Percentiles rank a stretch among this genome's conserved stretches.
Evolutionary conservation across 768 basidiomycete genomes (phyloP).

Genomic region (Trametes sanguinea): DNA sequence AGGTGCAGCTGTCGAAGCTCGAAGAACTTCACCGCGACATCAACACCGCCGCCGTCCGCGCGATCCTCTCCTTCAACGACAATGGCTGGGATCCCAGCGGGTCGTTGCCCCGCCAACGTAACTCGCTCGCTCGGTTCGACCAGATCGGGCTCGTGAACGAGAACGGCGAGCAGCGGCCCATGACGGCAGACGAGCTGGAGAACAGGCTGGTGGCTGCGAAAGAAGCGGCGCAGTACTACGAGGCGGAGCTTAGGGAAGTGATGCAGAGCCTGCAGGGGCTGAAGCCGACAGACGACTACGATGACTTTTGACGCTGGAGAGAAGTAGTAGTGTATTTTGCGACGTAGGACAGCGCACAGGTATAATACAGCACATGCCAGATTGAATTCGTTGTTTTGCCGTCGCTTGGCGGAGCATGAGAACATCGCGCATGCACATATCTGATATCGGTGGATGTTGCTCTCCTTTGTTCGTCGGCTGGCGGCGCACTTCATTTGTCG

Average conservation of each 20-base stretch:
- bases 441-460: not conserved
- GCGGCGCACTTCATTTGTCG: not conserved
- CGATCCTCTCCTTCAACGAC: conserved; percentile 82
- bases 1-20: conserved; percentile 84
- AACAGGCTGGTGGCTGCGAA: conserved; percentile 70
- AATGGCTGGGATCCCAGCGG: conserved; percentile 76
- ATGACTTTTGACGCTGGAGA: conserved; percentile 14
- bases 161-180: conserved; percentile 44
- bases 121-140: conserved; percentile 69
- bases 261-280: conserved; percentile 68
- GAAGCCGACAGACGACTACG: conserved; percentile 47
- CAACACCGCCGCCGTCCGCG: conserved; percentile 83
- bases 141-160: conserved; percentile 57
- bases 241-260: conserved; percentile 70
- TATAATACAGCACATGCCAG: too few relatives aligned
- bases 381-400: too few relatives aligned
- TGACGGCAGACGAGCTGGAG: conserved; percentile 75
- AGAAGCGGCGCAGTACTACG: conserved; percentile 70
- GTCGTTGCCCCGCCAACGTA: conserved; percentile 70
- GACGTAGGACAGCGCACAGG: not conserved
- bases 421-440: not conserved
- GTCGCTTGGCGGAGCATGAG: too few relatives aligned
- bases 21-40: conserved; percentile 90
- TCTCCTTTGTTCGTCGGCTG: not conserved
- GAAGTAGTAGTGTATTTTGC: not conserved